phyloP scores from a whole-genome alignment of 495 filamentous ascomycete genomes.

The Tetracladium marchalianum region DNA sequence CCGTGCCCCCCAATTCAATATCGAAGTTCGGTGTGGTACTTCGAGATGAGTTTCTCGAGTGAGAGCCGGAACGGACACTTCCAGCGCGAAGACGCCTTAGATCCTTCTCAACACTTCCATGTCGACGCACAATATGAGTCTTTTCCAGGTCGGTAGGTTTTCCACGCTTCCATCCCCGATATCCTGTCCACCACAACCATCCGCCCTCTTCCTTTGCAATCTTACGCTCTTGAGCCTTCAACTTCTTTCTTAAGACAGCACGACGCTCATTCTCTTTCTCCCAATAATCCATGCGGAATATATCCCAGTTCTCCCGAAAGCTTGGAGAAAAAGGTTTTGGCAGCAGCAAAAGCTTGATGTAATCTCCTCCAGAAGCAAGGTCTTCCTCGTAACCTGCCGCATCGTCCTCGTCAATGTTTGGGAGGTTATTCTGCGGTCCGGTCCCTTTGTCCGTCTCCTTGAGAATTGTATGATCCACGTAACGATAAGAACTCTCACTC shows the following conservation, averaged over 20 bases:
- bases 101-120: slow-evolving; percentile 14
- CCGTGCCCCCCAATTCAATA: slow-evolving; percentile 8
- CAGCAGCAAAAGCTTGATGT: slow-evolving; percentile 79
- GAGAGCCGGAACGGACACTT: slow-evolving; percentile 35
- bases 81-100: slow-evolving; percentile 36
- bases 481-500: slow-evolving; percentile 53
- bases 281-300: slow-evolving; percentile 91
- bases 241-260: slow-evolving; percentile 54
- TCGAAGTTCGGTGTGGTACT: slow-evolving; percentile 14
- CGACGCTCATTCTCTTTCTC: slow-evolving; percentile 91
- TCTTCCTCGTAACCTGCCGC: slow-evolving; percentile 64
- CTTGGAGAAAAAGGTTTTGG: slow-evolving; percentile 92
- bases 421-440: slow-evolving; percentile 13
- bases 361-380: slow-evolving; percentile 77
- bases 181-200: slow-evolving; percentile 75
- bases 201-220: slow-evolving; percentile 57
- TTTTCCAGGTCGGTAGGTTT: slow-evolving; percentile 24
- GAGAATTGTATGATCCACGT: slow-evolving; percentile 46
- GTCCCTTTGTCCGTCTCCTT: slow-evolving; percentile 38
- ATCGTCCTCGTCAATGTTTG: slow-evolving; percentile 20
- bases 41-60: slow-evolving; percentile 36
- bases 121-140: slow-evolving; percentile 21
- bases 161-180: slow-evolving; percentile 43
- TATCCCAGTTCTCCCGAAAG: slow-evolving; percentile 96
- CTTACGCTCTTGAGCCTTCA: slow-evolving; percentile 54